Evolutionary conservation across 2,329 filamentous ascomycete species (phyloP).

Genomic region (Myotisia sp.): DNA sequence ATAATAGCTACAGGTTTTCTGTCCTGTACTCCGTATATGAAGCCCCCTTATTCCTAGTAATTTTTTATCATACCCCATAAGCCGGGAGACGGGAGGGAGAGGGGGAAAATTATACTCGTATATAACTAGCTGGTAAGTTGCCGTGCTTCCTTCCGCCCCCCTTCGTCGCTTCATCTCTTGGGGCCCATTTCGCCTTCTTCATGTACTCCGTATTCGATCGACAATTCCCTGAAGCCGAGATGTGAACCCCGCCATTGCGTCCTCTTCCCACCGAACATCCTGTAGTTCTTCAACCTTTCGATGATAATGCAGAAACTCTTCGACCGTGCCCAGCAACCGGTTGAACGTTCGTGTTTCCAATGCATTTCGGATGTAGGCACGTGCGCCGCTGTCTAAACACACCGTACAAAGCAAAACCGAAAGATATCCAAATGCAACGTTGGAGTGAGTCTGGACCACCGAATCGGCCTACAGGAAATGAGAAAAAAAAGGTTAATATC

Average conservation of each 20-base stretch:
- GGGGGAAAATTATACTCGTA: too few relatives aligned
- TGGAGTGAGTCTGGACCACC: constrained; percentile 56
- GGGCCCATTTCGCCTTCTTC: background rate
- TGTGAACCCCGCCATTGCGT: constrained; percentile 39
- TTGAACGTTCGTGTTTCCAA: constrained; percentile 36
- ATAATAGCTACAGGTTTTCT: too few relatives aligned
- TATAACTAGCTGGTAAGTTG: too few relatives aligned
- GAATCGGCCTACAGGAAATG: constrained; percentile 39
- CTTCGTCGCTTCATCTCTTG: background rate
- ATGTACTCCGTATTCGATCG: constrained; percentile 25
- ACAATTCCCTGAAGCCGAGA: constrained; percentile 41
- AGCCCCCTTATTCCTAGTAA: too few relatives aligned
- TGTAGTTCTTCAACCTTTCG: constrained; percentile 41
- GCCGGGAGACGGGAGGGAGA: too few relatives aligned
- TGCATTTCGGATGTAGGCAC: constrained; percentile 27
- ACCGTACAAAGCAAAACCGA: constrained; percentile 73
- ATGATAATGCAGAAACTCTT: constrained; percentile 49
- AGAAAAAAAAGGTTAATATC: constrained; percentile 3
- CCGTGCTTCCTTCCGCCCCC: too few relatives aligned
- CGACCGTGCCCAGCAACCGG: constrained; percentile 42
- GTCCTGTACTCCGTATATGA: too few relatives aligned
- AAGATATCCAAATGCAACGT: constrained; percentile 76
- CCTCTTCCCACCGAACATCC: constrained; percentile 31
- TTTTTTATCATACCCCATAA: too few relatives aligned
- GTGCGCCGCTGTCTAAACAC: constrained; percentile 42